These are phyloP conservation scores for Dunaliella primolecta DNA, from an alignment of 139 green algal genomes.

Conservation along the genomic window DNA sequence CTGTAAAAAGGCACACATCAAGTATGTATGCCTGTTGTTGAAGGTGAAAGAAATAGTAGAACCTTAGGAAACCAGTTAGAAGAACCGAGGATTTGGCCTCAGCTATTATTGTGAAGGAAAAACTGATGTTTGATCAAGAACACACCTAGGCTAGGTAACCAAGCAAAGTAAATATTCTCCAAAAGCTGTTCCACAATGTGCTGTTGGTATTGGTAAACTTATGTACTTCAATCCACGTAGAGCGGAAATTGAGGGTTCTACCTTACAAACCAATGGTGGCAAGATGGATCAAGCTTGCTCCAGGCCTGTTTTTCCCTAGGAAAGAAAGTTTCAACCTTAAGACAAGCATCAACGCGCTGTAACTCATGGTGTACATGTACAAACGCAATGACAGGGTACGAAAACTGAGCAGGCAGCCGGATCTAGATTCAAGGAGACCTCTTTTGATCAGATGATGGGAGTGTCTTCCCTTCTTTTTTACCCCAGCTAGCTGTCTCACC, in stretches of 20 bases:
- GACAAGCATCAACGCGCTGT: background rate
- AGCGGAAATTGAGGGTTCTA: no score
- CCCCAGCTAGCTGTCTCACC: background rate
- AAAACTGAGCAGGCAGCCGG: background rate
- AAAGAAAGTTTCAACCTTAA: background rate
- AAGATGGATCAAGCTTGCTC: no score
- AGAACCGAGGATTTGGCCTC: background rate
- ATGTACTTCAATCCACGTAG: no score
- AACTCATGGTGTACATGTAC: background rate
- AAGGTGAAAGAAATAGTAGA: no score
- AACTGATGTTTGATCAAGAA: background rate
- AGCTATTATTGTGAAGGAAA: background rate
- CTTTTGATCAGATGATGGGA: background rate
- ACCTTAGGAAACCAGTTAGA: no score
- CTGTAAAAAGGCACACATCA: background rate
- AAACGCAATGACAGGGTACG: background rate
- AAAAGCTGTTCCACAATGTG: no score
- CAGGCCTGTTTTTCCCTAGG: no score
- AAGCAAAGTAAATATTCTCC: no score
- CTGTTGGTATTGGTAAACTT: no score
- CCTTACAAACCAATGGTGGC: no score
- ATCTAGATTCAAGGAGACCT: background rate
- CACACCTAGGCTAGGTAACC: no score
- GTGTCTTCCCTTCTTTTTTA: background rate
- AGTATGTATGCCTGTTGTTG: background rate